Evolutionary conservation across 2,329 filamentous ascomycete species (phyloP).

Genomic region (Peltaster fructicola): DNA sequence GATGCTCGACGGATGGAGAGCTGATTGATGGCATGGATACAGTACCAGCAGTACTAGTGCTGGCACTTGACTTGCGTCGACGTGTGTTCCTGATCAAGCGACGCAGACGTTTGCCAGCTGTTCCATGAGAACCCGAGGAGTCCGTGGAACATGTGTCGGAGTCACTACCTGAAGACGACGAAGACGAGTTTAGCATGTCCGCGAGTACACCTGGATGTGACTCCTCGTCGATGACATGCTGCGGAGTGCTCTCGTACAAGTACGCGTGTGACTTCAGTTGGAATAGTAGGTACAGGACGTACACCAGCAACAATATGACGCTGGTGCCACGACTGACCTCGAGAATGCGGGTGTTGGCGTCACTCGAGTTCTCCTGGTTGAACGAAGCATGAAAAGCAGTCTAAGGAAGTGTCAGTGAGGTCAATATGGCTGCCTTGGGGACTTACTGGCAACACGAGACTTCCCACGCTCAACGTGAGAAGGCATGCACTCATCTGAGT

Average conservation of each 20-base stretch:
- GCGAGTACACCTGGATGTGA: constrained; percentile 69
- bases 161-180: constrained; percentile 35
- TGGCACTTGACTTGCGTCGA: constrained; percentile 62
- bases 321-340: constrained; percentile 82
- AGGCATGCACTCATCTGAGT: constrained; percentile 93
- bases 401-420: constrained; percentile 21
- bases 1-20: constrained; percentile 25
- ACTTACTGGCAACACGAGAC: constrained; percentile 61
- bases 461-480: constrained; percentile 77
- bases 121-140: constrained; percentile 35
- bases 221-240: constrained; percentile 84
- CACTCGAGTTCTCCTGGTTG: constrained; percentile 19
- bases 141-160: constrained; percentile 46
- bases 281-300: constrained; percentile 69
- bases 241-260: constrained; percentile 81
- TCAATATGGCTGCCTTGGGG: neutral
- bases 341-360: constrained; percentile 54
- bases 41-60: constrained; percentile 49
- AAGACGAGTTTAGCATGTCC: constrained; percentile 60
- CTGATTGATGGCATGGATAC: constrained; percentile 27
- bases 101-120: constrained; percentile 58
- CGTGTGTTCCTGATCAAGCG: constrained; percentile 53
- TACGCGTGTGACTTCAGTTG: constrained; percentile 85
- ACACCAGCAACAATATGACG: constrained; percentile 67
- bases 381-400: constrained; percentile 91